A percentile compares a stretch with the other conserved stretches of the same genome.
phyloP scores from a whole-genome alignment of 129 eudicot species.

The Flaveria ramosissima region DNA sequence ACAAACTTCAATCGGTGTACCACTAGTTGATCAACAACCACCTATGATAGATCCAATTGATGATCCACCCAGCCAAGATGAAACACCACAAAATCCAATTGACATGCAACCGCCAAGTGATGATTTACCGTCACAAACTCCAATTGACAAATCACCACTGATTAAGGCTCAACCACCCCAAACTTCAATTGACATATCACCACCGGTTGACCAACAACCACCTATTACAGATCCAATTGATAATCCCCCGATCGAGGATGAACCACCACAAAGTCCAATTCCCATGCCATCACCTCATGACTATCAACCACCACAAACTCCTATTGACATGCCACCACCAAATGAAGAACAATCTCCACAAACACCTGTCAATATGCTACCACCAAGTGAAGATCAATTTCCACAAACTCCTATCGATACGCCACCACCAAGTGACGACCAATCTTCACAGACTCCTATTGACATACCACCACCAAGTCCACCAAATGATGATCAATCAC shows the following conservation, averaged over 20 bases:
- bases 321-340: no score
- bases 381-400: no score
- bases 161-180: constrained; percentile 1
- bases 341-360: no score
- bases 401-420: no score
- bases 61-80: constrained; percentile 15
- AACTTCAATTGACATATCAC: background rate
- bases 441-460: no score
- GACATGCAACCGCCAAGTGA: constrained; percentile 3
- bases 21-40: constrained; percentile 6
- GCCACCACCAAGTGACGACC: no score
- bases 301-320: no score
- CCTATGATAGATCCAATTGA: constrained; percentile 14
- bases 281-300: background rate
- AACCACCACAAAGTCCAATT: background rate
- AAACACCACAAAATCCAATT: constrained; percentile 9
- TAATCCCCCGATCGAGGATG: constrained; percentile 1
- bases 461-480: no score
- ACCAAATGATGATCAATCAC: no score
- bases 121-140: background rate
- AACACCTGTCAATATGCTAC: no score
- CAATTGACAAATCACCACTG: background rate
- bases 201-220: background rate
- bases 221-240: background rate
- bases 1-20: background rate